Evolutionary conservation across 768 basidiomycete species (phyloP), one percentile per base, ranked within the genome.

Genomic region (Lentinula raphanica): DNA sequence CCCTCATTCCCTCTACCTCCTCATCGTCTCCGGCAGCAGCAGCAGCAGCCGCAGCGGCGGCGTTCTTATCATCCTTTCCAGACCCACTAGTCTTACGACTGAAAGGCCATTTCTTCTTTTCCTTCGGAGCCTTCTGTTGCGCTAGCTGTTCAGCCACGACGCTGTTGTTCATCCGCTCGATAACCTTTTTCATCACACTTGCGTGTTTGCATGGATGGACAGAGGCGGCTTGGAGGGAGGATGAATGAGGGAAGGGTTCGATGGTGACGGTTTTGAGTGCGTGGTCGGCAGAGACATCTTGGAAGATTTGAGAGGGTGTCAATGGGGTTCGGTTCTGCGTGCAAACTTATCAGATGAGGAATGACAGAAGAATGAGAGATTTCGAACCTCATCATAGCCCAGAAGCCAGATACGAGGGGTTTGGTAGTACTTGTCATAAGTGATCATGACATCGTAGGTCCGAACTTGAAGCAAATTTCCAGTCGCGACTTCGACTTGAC

Each of bases 381-480:
- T 46, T 49, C 62, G 58, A 61, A 91, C 94, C 84, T 98, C 97
- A 69, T 98, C 95, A 69, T 98, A 98, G 19, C 97, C 97, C 63
- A 95, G 84, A 59, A 99, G 75, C 97, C 97, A 99, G 69, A 98
- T 90, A 64, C 96, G 85, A 23, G 97, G 97, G 12, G 95, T 98
- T 72, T 98, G 97, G 74, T 99, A 98, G 73, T 95, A 96, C 77
- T 98, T 99, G 82, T 99, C 97, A 72, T 98, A 99, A 49, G 92
- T 93, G 78, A 99, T 98, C 89, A 97, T 92, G 67, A 98, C 95
- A 71, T 99, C 97, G 77, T 99, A 99, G 11, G 96, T 99, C 67
- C 97, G 85, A 39, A 98, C 93, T 80, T 95, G 92, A 40, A 98
- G 77, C 27, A 98, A 78, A 66, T 97, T 97, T 58, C 84, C 85